phyloP scores from a whole-genome alignment of 2,329 filamentous ascomycete genomes.

The Neofusicoccum cordaticola region DNA sequence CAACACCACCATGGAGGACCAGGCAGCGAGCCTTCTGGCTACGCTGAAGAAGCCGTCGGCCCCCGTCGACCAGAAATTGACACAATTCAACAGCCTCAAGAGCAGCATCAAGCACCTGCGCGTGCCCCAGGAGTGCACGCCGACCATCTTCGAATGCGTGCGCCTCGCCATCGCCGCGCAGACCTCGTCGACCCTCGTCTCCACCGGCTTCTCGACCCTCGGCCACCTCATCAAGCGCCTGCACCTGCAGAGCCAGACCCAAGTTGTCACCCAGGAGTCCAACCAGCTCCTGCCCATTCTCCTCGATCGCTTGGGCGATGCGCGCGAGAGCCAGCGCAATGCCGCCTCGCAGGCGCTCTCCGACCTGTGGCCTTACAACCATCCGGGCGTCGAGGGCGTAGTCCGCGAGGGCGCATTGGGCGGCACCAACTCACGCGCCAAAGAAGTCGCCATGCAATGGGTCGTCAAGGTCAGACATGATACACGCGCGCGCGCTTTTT shows the following conservation, averaged over 20 bases:
- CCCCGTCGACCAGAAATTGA: slow-evolving; percentile 67
- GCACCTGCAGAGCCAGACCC: slow-evolving; percentile 77
- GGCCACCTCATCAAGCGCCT: slow-evolving; percentile 85
- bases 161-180: slow-evolving; percentile 72
- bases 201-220: slow-evolving; percentile 82
- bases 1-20: slow-evolving; percentile 51
- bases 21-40: slow-evolving; percentile 53
- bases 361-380: slow-evolving; percentile 70
- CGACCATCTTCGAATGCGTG: slow-evolving; percentile 77
- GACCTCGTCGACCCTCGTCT: slow-evolving; percentile 69
- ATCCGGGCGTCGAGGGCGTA: slow-evolving; percentile 72
- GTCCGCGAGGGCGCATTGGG: slow-evolving; percentile 75
- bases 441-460: slow-evolving; percentile 84
- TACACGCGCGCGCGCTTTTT: slow-evolving; percentile 15
- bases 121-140: slow-evolving; percentile 71
- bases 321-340: slow-evolving; percentile 77
- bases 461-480: slow-evolving; percentile 61
- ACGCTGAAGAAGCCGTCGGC: slow-evolving; percentile 61
- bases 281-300: slow-evolving; percentile 70
- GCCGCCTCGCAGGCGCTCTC: slow-evolving; percentile 72
- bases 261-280: slow-evolving; percentile 66
- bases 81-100: slow-evolving; percentile 71
- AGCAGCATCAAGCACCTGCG: slow-evolving; percentile 90
- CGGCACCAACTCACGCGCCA: slow-evolving; percentile 78
- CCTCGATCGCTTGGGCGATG: slow-evolving; percentile 81